A percentile compares a stretch with the other conserved stretches of the same genome.
Conservation (phyloP, 2,329 filamentous ascomycete genomes). For the Aspergillus hortae region DNA sequence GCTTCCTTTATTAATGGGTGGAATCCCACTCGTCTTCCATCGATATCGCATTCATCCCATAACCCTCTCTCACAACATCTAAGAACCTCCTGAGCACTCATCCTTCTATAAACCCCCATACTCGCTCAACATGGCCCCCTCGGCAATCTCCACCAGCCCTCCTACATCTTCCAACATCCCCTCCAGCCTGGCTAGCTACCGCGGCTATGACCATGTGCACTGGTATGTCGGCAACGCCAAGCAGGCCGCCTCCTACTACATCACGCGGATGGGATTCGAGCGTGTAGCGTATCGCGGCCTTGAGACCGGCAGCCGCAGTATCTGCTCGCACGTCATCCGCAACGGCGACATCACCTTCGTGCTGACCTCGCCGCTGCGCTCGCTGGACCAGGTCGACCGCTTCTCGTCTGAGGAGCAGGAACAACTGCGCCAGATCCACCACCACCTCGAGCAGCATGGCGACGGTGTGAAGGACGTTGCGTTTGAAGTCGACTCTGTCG, state of each 20-base stretch:
- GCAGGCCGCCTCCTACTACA: slow-evolving; percentile 87
- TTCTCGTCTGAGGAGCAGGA: slow-evolving; percentile 55
- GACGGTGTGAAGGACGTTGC: slow-evolving; percentile 94
- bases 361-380: slow-evolving; percentile 51
- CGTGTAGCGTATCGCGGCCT: slow-evolving; percentile 80
- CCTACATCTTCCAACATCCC: slow-evolving; percentile 15
- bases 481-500: slow-evolving; percentile 88
- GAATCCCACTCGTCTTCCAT: background rate
- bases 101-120: background rate
- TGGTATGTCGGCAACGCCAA: slow-evolving; percentile 98
- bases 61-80: background rate
- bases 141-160: slow-evolving; percentile 26
- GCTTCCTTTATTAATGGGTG: background rate
- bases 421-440: slow-evolving; percentile 71
- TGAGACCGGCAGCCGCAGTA: slow-evolving; percentile 77
- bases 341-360: slow-evolving; percentile 44
- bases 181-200: slow-evolving; percentile 47
- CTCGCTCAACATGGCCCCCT: slow-evolving; percentile 25
- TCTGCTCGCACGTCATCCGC: slow-evolving; percentile 71
- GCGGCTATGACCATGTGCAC: slow-evolving; percentile 86
- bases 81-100: background rate
- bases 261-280: slow-evolving; percentile 79
- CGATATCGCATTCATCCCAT: background rate
- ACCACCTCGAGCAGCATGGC: slow-evolving; percentile 80
- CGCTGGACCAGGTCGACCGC: slow-evolving; percentile 59